These are phyloP conservation scores for Phytophthora foliorum DNA, from an alignment of 352 stramenopile genomes.

Conservation along the genomic window DNA sequence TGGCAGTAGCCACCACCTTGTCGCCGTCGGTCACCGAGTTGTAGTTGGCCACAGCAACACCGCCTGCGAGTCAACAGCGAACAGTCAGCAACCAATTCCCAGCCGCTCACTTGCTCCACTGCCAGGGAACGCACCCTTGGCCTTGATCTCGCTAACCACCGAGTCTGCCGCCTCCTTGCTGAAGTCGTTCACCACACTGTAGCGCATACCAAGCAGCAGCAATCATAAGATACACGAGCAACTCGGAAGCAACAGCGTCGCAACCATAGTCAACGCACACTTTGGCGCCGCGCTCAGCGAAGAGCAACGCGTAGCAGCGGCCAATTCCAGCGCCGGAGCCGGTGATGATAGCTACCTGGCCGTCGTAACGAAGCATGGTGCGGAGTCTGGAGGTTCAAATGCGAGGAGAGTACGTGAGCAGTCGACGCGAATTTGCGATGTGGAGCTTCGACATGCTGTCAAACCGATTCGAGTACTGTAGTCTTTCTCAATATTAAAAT, in stretches of 20 bases:
- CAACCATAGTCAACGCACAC: conserved; percentile 56
- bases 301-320: conserved; percentile 78
- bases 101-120: not conserved
- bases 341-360: conserved; percentile 83
- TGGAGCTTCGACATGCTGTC: conserved; percentile 20
- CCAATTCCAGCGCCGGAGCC: conserved; percentile 79
- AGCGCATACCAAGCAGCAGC: not conserved
- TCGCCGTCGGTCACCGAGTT: conserved; percentile 88
- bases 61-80: conserved; percentile 38
- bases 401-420: conserved; percentile 11
- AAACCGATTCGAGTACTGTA: conserved; percentile 2
- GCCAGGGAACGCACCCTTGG: conserved; percentile 45
- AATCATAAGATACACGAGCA: conserved; percentile 11
- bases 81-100: conserved; percentile 7
- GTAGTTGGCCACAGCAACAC: conserved; percentile 84
- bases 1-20: conserved; percentile 82
- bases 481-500: not conserved
- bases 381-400: conserved; percentile 3
- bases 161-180: conserved; percentile 70
- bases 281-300: conserved; percentile 82
- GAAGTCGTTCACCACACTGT: conserved; percentile 85
- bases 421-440: conserved; percentile 30
- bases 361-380: conserved; percentile 79
- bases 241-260: not conserved
- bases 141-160: conserved; percentile 85